These are phyloP conservation scores for Forsythia suspensa DNA, from an alignment of 257 asterid species.

Conservation along the genomic window DNA sequence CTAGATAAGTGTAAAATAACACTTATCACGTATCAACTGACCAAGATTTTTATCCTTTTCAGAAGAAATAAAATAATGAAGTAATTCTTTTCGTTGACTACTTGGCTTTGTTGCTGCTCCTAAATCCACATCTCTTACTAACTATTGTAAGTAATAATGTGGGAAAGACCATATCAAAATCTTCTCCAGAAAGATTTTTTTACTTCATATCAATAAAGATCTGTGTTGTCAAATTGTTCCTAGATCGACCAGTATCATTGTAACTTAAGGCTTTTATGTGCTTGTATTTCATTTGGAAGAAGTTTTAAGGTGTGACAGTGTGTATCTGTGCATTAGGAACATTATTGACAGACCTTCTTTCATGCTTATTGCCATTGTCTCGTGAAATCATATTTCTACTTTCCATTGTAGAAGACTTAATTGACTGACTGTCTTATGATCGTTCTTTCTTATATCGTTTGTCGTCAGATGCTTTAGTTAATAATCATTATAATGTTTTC, in stretches of 20 bases:
- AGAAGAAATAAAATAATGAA: no score
- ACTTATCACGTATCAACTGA: no score
- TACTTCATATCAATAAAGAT: background rate
- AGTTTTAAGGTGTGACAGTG: background rate
- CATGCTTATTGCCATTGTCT: background rate
- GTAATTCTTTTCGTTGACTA: no score
- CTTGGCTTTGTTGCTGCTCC: background rate
- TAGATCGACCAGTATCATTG: background rate
- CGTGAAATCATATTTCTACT: background rate
- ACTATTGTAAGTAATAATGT: background rate
- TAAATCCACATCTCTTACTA: background rate
- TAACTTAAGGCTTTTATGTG: background rate
- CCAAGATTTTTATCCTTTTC: no score
- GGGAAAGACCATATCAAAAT: background rate
- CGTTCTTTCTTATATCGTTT: slow-evolving; percentile 10
- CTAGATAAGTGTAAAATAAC: no score
- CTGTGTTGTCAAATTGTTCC: background rate
- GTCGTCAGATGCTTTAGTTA: background rate
- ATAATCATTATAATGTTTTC: background rate
- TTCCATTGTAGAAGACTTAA: background rate
- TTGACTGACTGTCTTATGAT: background rate
- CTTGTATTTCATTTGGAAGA: background rate
- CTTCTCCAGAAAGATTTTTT: background rate
- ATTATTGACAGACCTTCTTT: background rate
- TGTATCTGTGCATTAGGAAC: background rate